Percentiles rank a stretch among this genome's conserved stretches.
Conservation (phyloP, 1,284 basidiomycete species). For the Amylostereum areolatum region DNA sequence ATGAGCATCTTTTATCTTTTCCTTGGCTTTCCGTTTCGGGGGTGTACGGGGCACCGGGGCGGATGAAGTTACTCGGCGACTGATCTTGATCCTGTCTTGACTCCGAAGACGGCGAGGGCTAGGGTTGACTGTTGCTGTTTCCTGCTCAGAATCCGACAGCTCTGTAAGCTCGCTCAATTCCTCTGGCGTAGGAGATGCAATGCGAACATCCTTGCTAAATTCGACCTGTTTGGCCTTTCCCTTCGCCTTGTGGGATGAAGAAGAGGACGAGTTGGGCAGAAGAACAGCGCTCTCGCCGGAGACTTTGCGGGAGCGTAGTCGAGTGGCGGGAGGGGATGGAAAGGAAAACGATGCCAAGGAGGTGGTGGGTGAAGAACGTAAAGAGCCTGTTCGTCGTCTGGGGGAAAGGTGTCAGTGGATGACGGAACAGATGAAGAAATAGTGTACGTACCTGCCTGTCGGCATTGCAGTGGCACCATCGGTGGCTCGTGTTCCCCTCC, state of each 20-base stretch:
- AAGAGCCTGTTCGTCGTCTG: slow-evolving; percentile 8
- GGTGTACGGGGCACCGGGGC: slow-evolving; percentile 23
- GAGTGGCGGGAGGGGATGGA: slow-evolving; percentile 60
- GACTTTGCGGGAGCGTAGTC: slow-evolving; percentile 57
- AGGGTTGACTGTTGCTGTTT: slow-evolving; percentile 40
- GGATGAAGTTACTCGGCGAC: too few species aligned
- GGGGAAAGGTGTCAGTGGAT: too few species aligned
- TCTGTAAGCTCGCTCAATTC: slow-evolving; percentile 60
- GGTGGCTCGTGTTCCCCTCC: slow-evolving; percentile 20
- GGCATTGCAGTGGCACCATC: slow-evolving; percentile 7
- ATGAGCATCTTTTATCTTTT: slow-evolving; percentile 30
- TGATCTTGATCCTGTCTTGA: slow-evolving; percentile 37
- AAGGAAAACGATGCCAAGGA: slow-evolving; percentile 29
- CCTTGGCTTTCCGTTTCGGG: slow-evolving; percentile 44
- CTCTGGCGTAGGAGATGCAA: slow-evolving; percentile 21
- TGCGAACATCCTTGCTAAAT: slow-evolving; percentile 46
- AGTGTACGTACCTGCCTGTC: too few species aligned
- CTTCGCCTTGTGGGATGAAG: slow-evolving; percentile 32
- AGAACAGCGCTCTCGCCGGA: slow-evolving; percentile 35
- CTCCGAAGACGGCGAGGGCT: slow-evolving; percentile 67
- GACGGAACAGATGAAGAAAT: too few species aligned
- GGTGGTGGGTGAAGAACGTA: slow-evolving; percentile 36
- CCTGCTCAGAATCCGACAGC: slow-evolving; percentile 45
- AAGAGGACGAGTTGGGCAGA: slow-evolving; percentile 16
- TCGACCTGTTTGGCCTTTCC: slow-evolving; percentile 61